Evolutionary conservation across 352 stramenopile genomes (phyloP).

Genomic region (Phytophthora constricta): DNA sequence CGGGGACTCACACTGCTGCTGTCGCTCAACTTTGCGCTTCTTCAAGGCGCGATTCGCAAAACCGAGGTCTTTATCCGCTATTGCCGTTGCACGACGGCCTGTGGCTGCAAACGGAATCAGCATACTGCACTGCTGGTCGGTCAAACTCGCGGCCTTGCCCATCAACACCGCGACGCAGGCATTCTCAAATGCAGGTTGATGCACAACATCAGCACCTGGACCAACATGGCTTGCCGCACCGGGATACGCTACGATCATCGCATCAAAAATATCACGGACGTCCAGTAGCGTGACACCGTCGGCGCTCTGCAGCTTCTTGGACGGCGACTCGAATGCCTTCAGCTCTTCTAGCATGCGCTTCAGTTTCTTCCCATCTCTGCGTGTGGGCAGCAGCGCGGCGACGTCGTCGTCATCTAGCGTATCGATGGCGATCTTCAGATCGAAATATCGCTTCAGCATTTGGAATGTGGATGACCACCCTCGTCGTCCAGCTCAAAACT

Average conservation of each 20-base stretch:
- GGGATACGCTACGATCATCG: not conserved
- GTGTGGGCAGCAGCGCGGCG: conserved; percentile 4
- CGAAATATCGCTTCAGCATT: conserved; percentile 9
- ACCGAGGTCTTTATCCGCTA: not conserved
- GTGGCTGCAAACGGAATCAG: not conserved
- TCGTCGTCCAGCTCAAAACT: not conserved
- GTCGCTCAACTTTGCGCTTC: not conserved
- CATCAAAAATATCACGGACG: not conserved
- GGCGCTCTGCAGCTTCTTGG: conserved; percentile 1
- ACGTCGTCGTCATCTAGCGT: not conserved
- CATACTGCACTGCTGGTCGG: not conserved
- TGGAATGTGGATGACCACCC: conserved; percentile 6
- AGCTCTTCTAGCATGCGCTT: not conserved
- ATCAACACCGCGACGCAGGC: not conserved
- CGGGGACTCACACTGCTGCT: not conserved
- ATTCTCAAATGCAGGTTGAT: not conserved
- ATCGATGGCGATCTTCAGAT: conserved; percentile 3
- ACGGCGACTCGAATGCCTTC: not conserved
- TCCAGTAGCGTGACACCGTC: not conserved
- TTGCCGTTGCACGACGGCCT: not conserved
- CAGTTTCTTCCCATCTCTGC: conserved; percentile 2
- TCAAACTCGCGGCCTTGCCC: not conserved
- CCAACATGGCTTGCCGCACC: not conserved
- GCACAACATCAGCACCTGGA: not conserved
- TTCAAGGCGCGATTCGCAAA: conserved; percentile 4